Evolutionary conservation across 2,329 filamentous ascomycete genomes (phyloP), one percentile per base, ranked within the genome.

Genomic region (Aspergillus sp.): DNA sequence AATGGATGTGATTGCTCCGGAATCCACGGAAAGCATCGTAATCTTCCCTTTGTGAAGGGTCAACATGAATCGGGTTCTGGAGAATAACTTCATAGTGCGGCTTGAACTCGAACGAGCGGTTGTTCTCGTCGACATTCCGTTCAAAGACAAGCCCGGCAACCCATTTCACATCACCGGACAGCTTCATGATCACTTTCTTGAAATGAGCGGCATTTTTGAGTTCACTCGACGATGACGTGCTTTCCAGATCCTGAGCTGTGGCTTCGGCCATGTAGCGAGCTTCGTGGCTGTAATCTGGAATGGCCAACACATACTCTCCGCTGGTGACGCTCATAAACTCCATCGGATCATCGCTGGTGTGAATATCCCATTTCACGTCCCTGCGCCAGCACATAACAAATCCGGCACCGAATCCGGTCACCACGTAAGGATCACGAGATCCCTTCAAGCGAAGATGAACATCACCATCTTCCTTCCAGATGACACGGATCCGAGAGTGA

Each of bases 381-480:
- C 91, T 95, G 48, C 94, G 87, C 93, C 93, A 99, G 70, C 95
- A 97, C 91, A 99, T 96, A 41, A 97, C 83, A 66, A 99, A 95
- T 4, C 94, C 94, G 32, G 92, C 92, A 36, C 94, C 94, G 61
- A 93, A 87, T 8, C 93, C 92, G 36, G 91, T 96, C 42, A 99
- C 86, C 54, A 89, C 83, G 68, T 99, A 99, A 2, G 94, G 94
- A 72, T 99, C 93, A 51, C 95, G 84, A 49, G 92, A 86, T 36
- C 84, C 82, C 75, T 99, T 99, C 32, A 99, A 80, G 30, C 91
- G 87, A 22, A 99, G 79, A 69, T 97, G 94, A 32, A 99, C 89
- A 73, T 97, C 93, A 4, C 95, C 95, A 67, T 96, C 93, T 10
- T 90, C 92, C 65, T 90, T 94, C 94, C 95, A 99, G 3, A 90